These are phyloP conservation scores for Arabidopsis arenosa DNA, from an alignment of 345 rosid species.

Conservation along the genomic window DNA sequence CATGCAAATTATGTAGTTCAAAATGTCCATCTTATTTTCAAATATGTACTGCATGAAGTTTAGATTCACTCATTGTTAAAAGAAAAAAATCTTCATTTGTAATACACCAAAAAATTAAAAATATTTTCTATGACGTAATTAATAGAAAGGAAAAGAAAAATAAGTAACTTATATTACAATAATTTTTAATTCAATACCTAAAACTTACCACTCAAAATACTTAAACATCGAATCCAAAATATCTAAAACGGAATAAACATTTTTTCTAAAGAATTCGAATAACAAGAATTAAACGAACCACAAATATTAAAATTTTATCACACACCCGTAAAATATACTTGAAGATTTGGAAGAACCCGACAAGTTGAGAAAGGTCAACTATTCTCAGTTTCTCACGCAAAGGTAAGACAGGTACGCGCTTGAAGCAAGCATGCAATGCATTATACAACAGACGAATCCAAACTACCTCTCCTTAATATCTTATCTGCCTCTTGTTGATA, in stretches of 20 bases:
- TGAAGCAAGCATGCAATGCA: slow-evolving; percentile 38
- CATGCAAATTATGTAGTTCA: too few relatives aligned
- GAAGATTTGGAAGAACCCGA: slow-evolving; percentile 35
- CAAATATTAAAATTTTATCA: background rate
- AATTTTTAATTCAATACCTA: background rate
- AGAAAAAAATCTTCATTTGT: background rate
- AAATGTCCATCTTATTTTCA: too few relatives aligned
- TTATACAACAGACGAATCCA: slow-evolving; percentile 35
- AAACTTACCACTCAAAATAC: background rate
- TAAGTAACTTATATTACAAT: background rate
- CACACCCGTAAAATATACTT: slow-evolving; percentile 1
- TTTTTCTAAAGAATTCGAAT: background rate
- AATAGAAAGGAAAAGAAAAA: background rate
- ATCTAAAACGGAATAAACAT: slow-evolving; percentile 14
- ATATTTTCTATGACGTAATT: background rate
- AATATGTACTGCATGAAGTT: too few relatives aligned
- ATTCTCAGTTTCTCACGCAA: slow-evolving; percentile 30
- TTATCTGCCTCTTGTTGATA: slow-evolving; percentile 12
- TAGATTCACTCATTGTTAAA: background rate
- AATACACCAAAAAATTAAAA: background rate
- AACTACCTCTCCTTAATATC: background rate
- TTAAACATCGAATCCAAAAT: slow-evolving; percentile 15
- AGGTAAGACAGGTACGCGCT: slow-evolving; percentile 23
- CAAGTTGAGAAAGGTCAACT: slow-evolving; percentile 36
- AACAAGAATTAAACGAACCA: slow-evolving; percentile 13